Evolutionary conservation across 495 filamentous ascomycete species (phyloP).

Genomic region (Xylaria sp.): DNA sequence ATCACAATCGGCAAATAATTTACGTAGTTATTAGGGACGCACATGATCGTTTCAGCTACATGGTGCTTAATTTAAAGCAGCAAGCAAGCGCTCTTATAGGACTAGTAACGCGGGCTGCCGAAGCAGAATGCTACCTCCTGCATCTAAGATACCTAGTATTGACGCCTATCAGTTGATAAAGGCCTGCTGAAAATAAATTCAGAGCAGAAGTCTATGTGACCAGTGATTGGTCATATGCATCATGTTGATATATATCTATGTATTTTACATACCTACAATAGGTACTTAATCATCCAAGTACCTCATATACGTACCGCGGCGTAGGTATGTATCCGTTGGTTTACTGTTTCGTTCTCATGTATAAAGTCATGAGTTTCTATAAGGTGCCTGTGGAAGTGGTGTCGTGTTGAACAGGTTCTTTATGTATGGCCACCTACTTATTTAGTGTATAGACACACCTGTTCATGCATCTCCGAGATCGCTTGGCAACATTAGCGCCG

Average conservation of each 20-base stretch:
- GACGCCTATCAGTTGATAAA: slow-evolving; percentile 1
- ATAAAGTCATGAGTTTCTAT: neutral
- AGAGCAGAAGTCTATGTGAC: neutral
- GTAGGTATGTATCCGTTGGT: neutral
- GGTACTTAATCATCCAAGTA: neutral
- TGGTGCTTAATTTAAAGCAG: neutral
- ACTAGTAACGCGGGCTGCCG: neutral
- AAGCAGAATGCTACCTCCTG: too few relatives aligned
- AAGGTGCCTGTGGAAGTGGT: too few relatives aligned
- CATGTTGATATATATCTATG: neutral
- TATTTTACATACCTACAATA: neutral
- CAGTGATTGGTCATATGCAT: neutral
- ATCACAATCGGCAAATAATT: neutral
- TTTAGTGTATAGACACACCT: neutral
- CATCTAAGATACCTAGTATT: neutral
- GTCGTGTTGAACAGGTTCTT: too few relatives aligned
- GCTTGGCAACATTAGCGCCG: neutral
- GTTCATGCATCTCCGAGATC: neutral
- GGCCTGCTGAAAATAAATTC: neutral
- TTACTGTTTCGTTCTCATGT: neutral
- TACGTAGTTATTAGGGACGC: neutral
- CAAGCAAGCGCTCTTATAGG: neutral
- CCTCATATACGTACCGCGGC: neutral
- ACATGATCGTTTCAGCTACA: neutral
- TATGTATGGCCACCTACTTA: too few relatives aligned